Percentiles rank a stretch among this genome's conserved stretches.
phyloP scores from a whole-genome alignment of 352 stramenopile species.

The Phytophthora sansomeana region DNA sequence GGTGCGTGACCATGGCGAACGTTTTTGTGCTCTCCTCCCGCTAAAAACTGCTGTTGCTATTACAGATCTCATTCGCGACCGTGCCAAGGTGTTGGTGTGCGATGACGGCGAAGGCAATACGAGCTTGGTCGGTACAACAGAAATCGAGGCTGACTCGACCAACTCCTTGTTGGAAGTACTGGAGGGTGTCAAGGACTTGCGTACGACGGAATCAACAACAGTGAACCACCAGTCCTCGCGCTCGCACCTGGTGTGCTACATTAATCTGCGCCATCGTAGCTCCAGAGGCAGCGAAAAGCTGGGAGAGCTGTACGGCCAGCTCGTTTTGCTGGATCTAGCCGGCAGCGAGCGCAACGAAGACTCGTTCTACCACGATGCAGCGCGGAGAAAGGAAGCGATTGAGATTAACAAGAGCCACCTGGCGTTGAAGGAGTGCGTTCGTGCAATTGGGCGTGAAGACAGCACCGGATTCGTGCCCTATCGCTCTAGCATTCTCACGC shows the following conservation, averaged over 20 bases:
- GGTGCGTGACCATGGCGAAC: conserved; percentile 31
- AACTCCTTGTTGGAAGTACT: conserved; percentile 74
- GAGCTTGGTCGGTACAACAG: conserved; percentile 64
- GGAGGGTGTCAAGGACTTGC: conserved; percentile 66
- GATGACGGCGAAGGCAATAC: conserved; percentile 77
- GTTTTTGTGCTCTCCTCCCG: background rate
- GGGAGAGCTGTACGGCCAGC: conserved; percentile 50
- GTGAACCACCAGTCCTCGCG: conserved; percentile 82
- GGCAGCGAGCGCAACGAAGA: conserved; percentile 85
- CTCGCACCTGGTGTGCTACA: conserved; percentile 75
- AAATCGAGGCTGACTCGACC: conserved; percentile 59
- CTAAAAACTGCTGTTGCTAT: background rate
- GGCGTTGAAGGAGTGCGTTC: conserved; percentile 85
- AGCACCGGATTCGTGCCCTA: conserved; percentile 72
- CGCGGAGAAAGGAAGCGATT: conserved; percentile 73
- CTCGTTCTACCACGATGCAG: conserved; percentile 78
- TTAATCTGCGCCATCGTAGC: conserved; percentile 53
- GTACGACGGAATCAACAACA: conserved; percentile 81
- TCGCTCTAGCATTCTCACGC: conserved; percentile 73
- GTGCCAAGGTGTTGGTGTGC: conserved; percentile 72
- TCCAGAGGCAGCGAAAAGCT: conserved; percentile 7
- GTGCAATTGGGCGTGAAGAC: conserved; percentile 69
- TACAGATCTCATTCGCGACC: conserved; percentile 54
- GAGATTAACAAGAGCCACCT: conserved; percentile 90
- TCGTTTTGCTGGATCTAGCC: conserved; percentile 72